Evolutionary conservation across 2,329 filamentous ascomycete genomes (phyloP).

Genomic region (Lachnellula occidentalis): DNA sequence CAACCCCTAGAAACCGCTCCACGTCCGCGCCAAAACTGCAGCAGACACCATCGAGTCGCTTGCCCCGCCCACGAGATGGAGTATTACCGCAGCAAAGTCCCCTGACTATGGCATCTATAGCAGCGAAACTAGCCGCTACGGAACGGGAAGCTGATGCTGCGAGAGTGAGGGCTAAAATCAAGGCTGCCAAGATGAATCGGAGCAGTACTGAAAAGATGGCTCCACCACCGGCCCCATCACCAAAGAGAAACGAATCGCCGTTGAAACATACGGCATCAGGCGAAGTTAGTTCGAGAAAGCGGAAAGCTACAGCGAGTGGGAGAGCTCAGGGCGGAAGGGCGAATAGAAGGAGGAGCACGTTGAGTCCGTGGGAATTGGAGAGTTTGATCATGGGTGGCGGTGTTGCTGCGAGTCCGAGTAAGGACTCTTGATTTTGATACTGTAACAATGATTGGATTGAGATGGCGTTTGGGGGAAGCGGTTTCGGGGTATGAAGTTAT

Average conservation of each 20-base stretch:
- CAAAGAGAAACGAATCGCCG: slow-evolving; percentile 6
- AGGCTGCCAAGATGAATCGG: slow-evolving; percentile 42
- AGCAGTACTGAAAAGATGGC: slow-evolving; percentile 24
- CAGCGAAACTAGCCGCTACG: slow-evolving; percentile 58
- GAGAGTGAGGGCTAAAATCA: slow-evolving; percentile 56
- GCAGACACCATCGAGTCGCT: slow-evolving; percentile 17
- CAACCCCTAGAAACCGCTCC: slow-evolving; percentile 1
- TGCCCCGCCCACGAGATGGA: slow-evolving; percentile 27
- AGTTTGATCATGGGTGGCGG: slow-evolving; percentile 50
- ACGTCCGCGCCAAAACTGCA: slow-evolving; percentile 20
- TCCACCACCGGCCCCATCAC: slow-evolving; percentile 23
- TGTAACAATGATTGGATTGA: not conserved
- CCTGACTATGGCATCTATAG: slow-evolving; percentile 55
- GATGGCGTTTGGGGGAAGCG: not conserved
- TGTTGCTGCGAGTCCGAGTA: slow-evolving; percentile 4
- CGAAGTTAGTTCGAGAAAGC: slow-evolving; percentile 20
- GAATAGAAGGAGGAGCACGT: slow-evolving; percentile 64
- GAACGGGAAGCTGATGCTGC: slow-evolving; percentile 60
- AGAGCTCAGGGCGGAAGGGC: slow-evolving; percentile 37
- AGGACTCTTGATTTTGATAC: not conserved
- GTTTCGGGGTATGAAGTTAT: not conserved
- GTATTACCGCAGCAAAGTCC: slow-evolving; percentile 45
- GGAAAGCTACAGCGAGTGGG: slow-evolving; percentile 37
- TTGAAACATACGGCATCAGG: slow-evolving; percentile 1
- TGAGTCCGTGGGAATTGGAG: slow-evolving; percentile 71